phyloP scores from a whole-genome alignment of 2,329 filamentous ascomycete species.

The Sporothrix luriei region DNA sequence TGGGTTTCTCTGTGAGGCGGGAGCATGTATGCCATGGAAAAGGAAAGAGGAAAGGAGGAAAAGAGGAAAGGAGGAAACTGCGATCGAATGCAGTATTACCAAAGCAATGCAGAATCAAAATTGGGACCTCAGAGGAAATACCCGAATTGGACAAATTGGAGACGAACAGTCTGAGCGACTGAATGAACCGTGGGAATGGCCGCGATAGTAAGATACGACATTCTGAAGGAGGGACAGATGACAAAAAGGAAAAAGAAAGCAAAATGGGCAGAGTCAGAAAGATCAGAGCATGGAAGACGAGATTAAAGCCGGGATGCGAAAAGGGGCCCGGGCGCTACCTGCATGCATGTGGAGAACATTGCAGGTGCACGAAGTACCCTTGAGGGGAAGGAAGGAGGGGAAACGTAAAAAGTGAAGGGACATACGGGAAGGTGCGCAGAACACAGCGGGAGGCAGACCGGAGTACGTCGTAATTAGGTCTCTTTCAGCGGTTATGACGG shows the following conservation, averaged over 20 bases:
- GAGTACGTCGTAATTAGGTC: too few relatives aligned
- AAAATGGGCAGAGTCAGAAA: background rate
- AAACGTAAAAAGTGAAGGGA: background rate
- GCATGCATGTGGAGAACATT: conserved; percentile 29
- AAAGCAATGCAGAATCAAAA: conserved; percentile 19
- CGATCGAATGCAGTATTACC: background rate
- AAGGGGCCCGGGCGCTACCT: conserved; percentile 29
- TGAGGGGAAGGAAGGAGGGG: background rate
- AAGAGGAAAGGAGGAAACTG: background rate
- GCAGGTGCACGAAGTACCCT: conserved; percentile 30
- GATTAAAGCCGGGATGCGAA: conserved; percentile 11
- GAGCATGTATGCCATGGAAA: background rate
- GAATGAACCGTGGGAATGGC: too few relatives aligned
- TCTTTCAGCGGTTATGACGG: background rate
- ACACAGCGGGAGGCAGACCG: too few relatives aligned
- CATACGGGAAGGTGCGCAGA: background rate
- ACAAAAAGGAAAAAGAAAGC: background rate
- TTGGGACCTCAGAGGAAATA: conserved; percentile 5
- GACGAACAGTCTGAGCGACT: too few relatives aligned
- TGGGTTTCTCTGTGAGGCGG: background rate
- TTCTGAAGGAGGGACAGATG: background rate
- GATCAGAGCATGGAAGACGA: conserved; percentile 20
- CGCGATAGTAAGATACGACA: too few relatives aligned
- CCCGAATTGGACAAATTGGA: background rate
- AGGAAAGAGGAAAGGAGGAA: too few relatives aligned